A percentile compares a stretch with the other conserved stretches of the same genome.
phyloP scores from a whole-genome alignment of 2,329 filamentous ascomycete genomes.

The Pseudogymnoascus sp. region DNA sequence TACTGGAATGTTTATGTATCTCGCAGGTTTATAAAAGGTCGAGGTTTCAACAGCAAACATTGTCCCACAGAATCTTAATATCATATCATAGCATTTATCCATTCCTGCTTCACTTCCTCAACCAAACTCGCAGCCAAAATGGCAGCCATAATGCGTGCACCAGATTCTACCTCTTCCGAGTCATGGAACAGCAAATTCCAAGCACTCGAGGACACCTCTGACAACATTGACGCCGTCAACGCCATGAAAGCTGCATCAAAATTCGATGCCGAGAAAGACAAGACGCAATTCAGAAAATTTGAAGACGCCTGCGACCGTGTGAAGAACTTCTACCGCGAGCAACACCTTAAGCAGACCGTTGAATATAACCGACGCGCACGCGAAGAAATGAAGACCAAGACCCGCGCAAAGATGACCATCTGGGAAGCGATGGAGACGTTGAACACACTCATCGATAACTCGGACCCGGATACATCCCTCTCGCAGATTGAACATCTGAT shows the following conservation, averaged over 20 bases:
- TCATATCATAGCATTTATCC: not conserved
- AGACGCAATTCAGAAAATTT: conserved; percentile 75
- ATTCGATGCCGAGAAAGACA: conserved; percentile 72
- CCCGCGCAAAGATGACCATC: conserved; percentile 66
- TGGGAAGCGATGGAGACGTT: conserved; percentile 90
- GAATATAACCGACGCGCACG: conserved; percentile 81
- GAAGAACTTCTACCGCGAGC: conserved; percentile 76
- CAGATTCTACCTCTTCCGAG: conserved; percentile 26
- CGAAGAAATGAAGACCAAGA: conserved; percentile 60
- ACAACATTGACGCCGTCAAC: conserved; percentile 51
- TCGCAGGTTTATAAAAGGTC: not conserved
- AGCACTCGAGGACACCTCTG: conserved; percentile 40
- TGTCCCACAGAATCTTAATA: not conserved
- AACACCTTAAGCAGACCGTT: conserved; percentile 66
- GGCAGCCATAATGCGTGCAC: conserved; percentile 26
- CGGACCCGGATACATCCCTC: conserved; percentile 74
- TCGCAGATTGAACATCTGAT: conserved; percentile 83
- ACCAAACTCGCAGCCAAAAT: conserved; percentile 20
- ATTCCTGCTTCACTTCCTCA: not conserved
- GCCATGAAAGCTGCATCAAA: conserved; percentile 50
- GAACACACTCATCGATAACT: conserved; percentile 82
- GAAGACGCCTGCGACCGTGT: conserved; percentile 76
- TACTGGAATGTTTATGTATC: not conserved
- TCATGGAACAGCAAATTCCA: conserved; percentile 11
- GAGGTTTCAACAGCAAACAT: not conserved